phyloP scores from a whole-genome alignment of 805 yeast genomes.

The Zygoascus biomembranicola region DNA sequence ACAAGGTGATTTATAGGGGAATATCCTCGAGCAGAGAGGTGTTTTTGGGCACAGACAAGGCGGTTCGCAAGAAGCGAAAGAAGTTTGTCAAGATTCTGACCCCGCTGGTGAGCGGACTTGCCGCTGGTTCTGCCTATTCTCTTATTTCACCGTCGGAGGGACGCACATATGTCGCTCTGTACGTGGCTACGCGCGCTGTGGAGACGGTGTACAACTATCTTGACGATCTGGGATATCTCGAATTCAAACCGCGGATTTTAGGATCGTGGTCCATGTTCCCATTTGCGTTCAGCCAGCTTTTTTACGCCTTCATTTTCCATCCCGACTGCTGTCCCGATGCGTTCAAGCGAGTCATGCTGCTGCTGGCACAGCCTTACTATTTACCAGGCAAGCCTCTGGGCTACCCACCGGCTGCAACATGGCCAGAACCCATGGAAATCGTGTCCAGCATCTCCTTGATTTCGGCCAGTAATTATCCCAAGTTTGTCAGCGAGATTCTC shows the following conservation, averaged over 20 bases:
- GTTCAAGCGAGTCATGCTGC: constrained; percentile 24
- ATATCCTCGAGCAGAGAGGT: constrained; percentile 2
- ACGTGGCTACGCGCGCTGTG: constrained; percentile 25
- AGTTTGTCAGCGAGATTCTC: constrained; percentile 24
- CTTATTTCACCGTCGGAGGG: constrained; percentile 21
- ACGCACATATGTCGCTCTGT: constrained; percentile 26
- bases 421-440: constrained; percentile 28
- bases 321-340: constrained; percentile 29
- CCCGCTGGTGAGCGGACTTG: constrained; percentile 20
- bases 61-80: constrained; percentile 5
- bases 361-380: constrained; percentile 23
- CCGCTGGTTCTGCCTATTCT: constrained; percentile 20
- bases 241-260: constrained; percentile 29
- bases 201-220: constrained; percentile 30
- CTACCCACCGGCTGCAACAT: constrained; percentile 23
- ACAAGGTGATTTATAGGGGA: constrained; percentile 8
- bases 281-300: constrained; percentile 31
- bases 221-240: constrained; percentile 28
- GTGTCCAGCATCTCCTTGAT: constrained; percentile 26
- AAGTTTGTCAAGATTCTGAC: constrained; percentile 3
- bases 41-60: not conserved
- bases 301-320: constrained; percentile 28
- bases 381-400: constrained; percentile 24
- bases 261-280: constrained; percentile 36
- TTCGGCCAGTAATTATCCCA: constrained; percentile 26